Base-by-base conservation (phyloP, 2,329 filamentous ascomycete genomes). In the Chrysosporium queenslandicum region DNA sequence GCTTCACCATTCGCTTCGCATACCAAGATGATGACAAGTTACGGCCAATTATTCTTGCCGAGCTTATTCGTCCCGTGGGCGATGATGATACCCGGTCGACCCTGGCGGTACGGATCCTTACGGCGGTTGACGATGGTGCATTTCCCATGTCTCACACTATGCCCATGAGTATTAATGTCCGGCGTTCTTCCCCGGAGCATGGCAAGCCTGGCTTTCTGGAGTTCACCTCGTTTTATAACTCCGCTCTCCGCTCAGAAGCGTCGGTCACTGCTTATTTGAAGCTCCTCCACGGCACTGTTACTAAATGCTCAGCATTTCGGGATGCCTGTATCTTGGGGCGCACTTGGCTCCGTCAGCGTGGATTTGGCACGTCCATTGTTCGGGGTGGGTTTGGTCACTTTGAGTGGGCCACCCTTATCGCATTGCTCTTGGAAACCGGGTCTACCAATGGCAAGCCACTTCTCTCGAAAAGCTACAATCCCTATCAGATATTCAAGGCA, bases 401-500 rank as follows among this genome's bases (percentile, higher is more conserved):
- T 58, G 92, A 98, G 66, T 97, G 88, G 87, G 78, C 86, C 0
- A 72, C 81, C n/a, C 72, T 92, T 46, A 79, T 90, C 64, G 87
- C 90, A 29, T 74, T 95, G 12, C 73, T 97, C 1, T 74, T 97
- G 39, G 82, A 88, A 66, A 81, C 80, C n/a, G 87, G 87, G 23
- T 85, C 83, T 5, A 78, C 80, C 5, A 83, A 83, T 55, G 85
- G 86, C 1, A 79, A 82, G 57, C 77, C 85, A 1, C 71, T 87
- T 4, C 75, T 97, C 14, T 88, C 89, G 4, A 76, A 80, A 4
- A 87, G 87, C 6, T 85, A 95, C 61, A 95, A 86, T 71, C 86
- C 85, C 68, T 92, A 91, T 21, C 91, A 97, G 68, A 77, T 97
- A 41, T 96, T 98, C 77, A 97, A 96, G 69, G 90, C 88, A 2